Conservation (phyloP, 176 grass and related monocot species). For the Avena insularis region DNA sequence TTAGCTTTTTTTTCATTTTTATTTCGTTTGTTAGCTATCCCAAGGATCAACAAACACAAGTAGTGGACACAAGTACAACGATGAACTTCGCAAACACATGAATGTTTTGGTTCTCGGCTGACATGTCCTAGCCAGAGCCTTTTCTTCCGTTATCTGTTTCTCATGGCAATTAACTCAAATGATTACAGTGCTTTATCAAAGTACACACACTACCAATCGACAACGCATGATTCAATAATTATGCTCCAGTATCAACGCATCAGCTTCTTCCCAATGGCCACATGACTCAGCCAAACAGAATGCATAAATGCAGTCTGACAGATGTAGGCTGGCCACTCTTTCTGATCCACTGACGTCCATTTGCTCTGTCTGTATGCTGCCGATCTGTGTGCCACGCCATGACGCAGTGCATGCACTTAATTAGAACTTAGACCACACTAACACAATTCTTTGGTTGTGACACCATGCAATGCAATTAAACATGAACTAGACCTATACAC, state of each 20-base stretch:
- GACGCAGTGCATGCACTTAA: not conserved
- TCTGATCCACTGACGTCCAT: not conserved
- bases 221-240: no score
- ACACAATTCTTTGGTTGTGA: not conserved
- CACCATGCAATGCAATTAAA: not conserved
- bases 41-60: not conserved
- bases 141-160: conserved; percentile 1
- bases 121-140: not conserved
- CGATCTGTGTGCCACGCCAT: not conserved
- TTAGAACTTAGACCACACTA: not conserved
- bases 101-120: conserved; percentile 1
- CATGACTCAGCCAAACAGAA: not conserved
- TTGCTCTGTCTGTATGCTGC: not conserved
- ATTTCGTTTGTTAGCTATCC: not conserved
- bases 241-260: no score
- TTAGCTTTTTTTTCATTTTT: not conserved
- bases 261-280: not conserved
- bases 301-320: not conserved
- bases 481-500: not conserved
- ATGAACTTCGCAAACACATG: no score
- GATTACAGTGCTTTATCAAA: not conserved
- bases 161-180: not conserved
- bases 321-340: not conserved
- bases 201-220: no score
- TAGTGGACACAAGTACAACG: no score